Base-by-base conservation (phyloP, 805 yeast species). In the Myxozyma mucilagina region DNA sequence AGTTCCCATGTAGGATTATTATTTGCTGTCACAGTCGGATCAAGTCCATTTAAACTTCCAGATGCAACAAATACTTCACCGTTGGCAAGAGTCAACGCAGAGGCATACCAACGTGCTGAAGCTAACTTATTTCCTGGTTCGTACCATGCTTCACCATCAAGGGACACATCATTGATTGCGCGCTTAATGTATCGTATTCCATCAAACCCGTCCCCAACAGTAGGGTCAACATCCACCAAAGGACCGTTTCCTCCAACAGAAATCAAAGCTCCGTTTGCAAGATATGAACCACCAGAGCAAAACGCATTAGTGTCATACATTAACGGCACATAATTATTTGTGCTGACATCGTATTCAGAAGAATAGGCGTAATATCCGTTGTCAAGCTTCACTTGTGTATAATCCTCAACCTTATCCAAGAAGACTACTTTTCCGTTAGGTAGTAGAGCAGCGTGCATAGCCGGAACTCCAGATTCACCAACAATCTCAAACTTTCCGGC, bases 391-490 rank as follows among this genome's bases (percentile, higher is more conserved):
- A 56, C 49, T 50, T 62, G 64, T 4, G 66, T 59, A 38, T 62
- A 62, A 47, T 62, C 49, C 44, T 62, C 66, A 36, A 62, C 66
- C 49, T 62, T 62, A 39, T 62, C 66, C 38, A 62, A 43, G 31
- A 62, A 62, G 10, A 62, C 57, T 35, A 62, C 61, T 43, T 62
- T 62, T 31, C 66, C 64, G 31, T 62, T 62, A 5, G 66, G 64
- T 13, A 62, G 43, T 10, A 62, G 36, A 10, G 65, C 66, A 13
- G 61, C 60, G 29, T 62, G 66, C 66, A 62, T 62, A 9, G 61
- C 66, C 10, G 66, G 66, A 13, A 59, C 66, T 2, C 66, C 66
- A 16, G 64, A 55, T 20, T 55, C 41, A 7, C 66, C 66, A 8
- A 62, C 58, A 47, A 62, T 60, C 34, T 48, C 61, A 47, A 62